Evolutionary conservation across 352 stramenopile genomes (phyloP), one percentile per base, ranked within the genome.

Genomic region (Phytophthora ramorum): DNA sequence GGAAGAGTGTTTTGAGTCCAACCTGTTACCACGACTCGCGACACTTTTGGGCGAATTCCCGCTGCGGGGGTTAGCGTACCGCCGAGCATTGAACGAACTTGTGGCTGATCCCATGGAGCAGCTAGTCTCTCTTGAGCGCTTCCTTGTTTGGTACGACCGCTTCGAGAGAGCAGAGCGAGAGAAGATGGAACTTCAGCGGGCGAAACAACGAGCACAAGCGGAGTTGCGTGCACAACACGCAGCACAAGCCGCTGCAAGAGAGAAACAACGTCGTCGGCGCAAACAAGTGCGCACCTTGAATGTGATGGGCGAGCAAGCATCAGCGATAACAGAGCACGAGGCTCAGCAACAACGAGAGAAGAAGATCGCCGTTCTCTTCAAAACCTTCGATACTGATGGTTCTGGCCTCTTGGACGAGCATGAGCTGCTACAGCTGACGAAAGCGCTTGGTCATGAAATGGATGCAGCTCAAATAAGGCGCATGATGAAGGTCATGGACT

Each of bases 401-500:
- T 93, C 85, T 0, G 85, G 84, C 6, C 71, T 70, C 44, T 69
- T 93, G 16, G 79, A 91, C n/a, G 75, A 78, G 5, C 20, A 48
- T 0, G 82, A 93, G 45, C 64, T 93, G 1, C 50, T 81, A 12
- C 62, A 79, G 30, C 65, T 93, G 2, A 78, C 76, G 0, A 66
- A 64, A 20, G 69, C 70, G 13, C 71, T 93, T 2, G 85, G 85
- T 0, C 75, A 90, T 40, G 65, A 74, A 2, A 76, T 91, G 67
- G 58, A 71, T 48, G 54, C 71, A 2, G 20, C 14, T 0, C 82
- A 91, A 46, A 53, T 89, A 10, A 59, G 52, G 13, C 71, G 87
- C 19, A 90, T 91, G 76, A 73, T 91, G 61, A 46, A 58, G 17
- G 67, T 75, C 12, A 93, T 93, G 58, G 85, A 91, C 46, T 75